Percentiles rank a stretch among this genome's conserved stretches.
These are phyloP conservation scores for Pterocarpus santalinus DNA, from an alignment of 306 rosid species.

Conservation along the genomic window DNA sequence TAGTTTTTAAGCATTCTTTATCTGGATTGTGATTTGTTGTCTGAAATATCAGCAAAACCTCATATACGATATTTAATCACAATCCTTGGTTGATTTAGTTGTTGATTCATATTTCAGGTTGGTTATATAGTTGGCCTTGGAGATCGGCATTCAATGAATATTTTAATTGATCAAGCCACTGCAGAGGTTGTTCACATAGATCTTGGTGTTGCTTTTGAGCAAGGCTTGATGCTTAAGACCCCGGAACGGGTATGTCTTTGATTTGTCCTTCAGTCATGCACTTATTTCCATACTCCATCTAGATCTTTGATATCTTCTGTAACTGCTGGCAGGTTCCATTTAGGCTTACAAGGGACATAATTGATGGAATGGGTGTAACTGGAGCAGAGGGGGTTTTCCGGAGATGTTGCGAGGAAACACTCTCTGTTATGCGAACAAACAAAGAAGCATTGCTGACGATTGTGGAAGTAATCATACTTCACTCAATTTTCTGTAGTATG, in stretches of 20 bases:
- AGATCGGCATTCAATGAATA: slow-evolving; percentile 92
- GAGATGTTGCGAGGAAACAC: slow-evolving; percentile 97
- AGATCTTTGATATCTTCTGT: slow-evolving; percentile 37
- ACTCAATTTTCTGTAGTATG: slow-evolving; percentile 15
- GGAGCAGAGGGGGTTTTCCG: slow-evolving; percentile 97
- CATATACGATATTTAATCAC: slow-evolving; percentile 15
- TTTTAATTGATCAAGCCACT: slow-evolving; percentile 87
- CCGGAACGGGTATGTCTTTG: slow-evolving; percentile 82
- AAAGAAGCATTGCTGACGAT: slow-evolving; percentile 93
- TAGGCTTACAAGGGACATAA: slow-evolving; percentile 91
- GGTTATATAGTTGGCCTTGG: slow-evolving; percentile 96
- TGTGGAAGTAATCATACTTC: slow-evolving; percentile 68
- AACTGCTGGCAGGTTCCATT: slow-evolving; percentile 76
- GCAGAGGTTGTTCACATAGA: slow-evolving; percentile 98
- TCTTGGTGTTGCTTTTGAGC: slow-evolving; percentile 99
- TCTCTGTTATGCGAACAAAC: slow-evolving; percentile 93
- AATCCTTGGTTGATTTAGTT: slow-evolving; percentile 28
- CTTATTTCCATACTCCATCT: slow-evolving; percentile 32
- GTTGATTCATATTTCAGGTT: slow-evolving; percentile 61
- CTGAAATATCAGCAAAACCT: slow-evolving; percentile 14
- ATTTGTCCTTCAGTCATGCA: slow-evolving; percentile 28
- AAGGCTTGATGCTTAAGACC: slow-evolving; percentile 98
- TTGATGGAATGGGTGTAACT: slow-evolving; percentile 96
- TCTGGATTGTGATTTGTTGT: slow-evolving; percentile 7
- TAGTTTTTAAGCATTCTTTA: slow-evolving; percentile 19